Percentiles rank a stretch among this genome's conserved stretches.
These are phyloP conservation scores for Fusarium phyllophilum DNA, from an alignment of 2,329 filamentous ascomycete genomes.

Conservation along the genomic window DNA sequence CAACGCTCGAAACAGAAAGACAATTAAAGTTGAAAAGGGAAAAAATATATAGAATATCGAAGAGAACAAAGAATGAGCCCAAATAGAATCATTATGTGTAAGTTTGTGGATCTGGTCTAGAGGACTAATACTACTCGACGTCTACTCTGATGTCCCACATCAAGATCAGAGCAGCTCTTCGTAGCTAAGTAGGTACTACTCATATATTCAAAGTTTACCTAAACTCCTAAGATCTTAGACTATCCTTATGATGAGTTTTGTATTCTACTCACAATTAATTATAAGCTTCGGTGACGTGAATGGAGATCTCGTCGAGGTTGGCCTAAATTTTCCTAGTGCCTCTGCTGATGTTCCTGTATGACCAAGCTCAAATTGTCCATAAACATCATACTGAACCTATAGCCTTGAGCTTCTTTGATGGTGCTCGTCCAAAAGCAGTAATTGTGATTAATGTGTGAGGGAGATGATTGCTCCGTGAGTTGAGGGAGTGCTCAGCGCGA, in stretches of 20 bases:
- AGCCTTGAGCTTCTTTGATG: rapidly evolving
- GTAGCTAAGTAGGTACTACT: too few species aligned
- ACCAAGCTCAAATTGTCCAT: background rate
- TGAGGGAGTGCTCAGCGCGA: too few species aligned
- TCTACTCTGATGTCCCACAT: background rate
- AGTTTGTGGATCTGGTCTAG: rapidly evolving
- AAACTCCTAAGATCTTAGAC: background rate
- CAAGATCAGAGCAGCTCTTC: background rate
- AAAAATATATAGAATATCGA: too few species aligned
- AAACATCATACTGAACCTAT: too few species aligned
- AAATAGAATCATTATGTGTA: too few species aligned
- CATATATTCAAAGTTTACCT: background rate
- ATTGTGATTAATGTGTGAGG: background rate
- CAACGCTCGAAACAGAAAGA: background rate
- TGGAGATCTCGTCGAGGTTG: too few species aligned
- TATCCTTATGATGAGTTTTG: too few species aligned
- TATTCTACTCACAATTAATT: too few species aligned
- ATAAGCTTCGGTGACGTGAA: too few species aligned
- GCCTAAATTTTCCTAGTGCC: too few species aligned
- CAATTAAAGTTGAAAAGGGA: background rate
- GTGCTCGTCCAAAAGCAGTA: rapidly evolving
- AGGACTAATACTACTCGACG: too few species aligned
- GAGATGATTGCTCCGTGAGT: background rate
- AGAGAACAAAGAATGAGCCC: rapidly evolving
- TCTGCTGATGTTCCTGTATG: too few species aligned